Percentiles rank a stretch among this genome's conserved stretches.
Evolutionary conservation across 129 eudicot species (phyloP).

Genomic region (Sambucus nigra): DNA sequence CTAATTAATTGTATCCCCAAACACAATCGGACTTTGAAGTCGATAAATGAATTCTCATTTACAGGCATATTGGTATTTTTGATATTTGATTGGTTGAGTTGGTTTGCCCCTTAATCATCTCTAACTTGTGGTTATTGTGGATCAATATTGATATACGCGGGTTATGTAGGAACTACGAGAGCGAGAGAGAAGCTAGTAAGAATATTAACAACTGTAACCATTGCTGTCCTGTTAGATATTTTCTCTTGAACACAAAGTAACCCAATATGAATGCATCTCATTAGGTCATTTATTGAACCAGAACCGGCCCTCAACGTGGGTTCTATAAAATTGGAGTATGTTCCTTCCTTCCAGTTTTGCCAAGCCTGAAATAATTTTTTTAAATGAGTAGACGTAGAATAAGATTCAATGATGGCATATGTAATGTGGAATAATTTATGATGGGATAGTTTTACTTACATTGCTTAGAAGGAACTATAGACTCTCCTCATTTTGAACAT

Average conservation of each 20-base stretch:
- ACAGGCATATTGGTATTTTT: background rate
- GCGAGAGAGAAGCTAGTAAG: background rate
- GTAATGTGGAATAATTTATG: background rate
- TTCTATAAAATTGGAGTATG: background rate
- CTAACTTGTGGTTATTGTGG: too few relatives aligned
- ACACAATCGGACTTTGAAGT: too few relatives aligned
- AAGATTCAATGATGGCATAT: background rate
- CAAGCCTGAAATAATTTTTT: background rate
- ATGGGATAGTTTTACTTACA: background rate
- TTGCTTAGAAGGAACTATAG: background rate
- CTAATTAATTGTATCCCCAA: background rate
- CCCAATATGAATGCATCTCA: slow-evolving; percentile 15
- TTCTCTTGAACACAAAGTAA: slow-evolving; percentile 21
- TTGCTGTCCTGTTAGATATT: background rate
- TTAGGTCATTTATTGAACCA: background rate
- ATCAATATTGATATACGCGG: background rate
- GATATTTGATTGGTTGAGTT: too few relatives aligned
- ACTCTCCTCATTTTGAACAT: background rate
- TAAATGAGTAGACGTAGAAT: background rate
- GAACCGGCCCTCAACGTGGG: background rate
- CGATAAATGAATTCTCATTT: background rate
- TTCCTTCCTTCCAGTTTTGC: background rate
- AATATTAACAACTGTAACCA: background rate
- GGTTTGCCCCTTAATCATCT: too few relatives aligned
- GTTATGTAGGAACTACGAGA: too few relatives aligned